A percentile compares a stretch with the other conserved stretches of the same genome.
Conservation (phyloP, 495 filamentous ascomycete species). For the Penicillium cataractarum region DNA sequence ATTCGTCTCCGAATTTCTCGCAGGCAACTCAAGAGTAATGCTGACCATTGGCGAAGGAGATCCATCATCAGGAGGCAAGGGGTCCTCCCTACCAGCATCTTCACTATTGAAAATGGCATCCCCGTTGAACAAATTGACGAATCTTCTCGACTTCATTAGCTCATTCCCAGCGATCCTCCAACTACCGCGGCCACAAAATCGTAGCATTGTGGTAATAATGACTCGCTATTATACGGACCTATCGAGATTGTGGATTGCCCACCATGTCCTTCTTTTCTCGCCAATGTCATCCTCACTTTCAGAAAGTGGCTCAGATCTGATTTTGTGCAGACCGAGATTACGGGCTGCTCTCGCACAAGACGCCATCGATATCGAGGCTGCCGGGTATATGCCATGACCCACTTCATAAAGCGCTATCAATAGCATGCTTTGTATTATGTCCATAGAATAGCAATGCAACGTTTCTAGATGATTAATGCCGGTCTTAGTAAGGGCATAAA, state of each 20-base stretch:
- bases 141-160: not conserved
- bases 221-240: not conserved
- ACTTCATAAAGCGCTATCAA: not conserved
- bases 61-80: not conserved
- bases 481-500: not conserved
- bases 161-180: not conserved
- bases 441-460: not conserved
- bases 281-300: not conserved
- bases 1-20: not conserved
- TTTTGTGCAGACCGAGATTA: not conserved
- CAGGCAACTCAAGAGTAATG: not conserved
- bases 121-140: not conserved
- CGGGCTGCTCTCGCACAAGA: not conserved
- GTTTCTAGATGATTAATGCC: not conserved
- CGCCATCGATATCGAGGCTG: not conserved
- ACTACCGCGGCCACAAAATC: not conserved
- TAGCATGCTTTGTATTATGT: not conserved
- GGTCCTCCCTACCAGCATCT: not conserved
- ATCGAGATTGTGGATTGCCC: not conserved
- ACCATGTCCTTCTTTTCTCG: not conserved
- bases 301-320: not conserved
- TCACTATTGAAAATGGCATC: not conserved
- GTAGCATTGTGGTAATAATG: not conserved
- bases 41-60: not conserved
- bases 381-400: not conserved